These are phyloP conservation scores for Saturnispora sanitii DNA, from an alignment of 805 yeast species.

Conservation along the genomic window DNA sequence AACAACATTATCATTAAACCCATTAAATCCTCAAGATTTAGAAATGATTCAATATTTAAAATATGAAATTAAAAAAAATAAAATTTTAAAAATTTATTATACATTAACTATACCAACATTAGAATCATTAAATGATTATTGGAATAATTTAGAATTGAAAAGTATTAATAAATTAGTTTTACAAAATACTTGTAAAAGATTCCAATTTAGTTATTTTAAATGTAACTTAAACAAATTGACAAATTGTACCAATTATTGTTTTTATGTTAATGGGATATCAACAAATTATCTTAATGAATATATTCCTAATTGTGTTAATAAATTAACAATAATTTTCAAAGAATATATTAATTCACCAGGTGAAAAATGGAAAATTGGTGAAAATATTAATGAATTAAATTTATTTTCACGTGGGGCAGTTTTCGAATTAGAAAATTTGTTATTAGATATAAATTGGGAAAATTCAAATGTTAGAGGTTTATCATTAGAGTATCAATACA, in stretches of 20 bases:
- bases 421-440: slow-evolving; percentile 3
- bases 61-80: neutral
- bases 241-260: slow-evolving; percentile 1
- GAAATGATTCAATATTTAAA: slow-evolving; percentile 1
- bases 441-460: slow-evolving; percentile 5
- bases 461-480: slow-evolving; percentile 7
- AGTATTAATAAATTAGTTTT: slow-evolving; percentile 4
- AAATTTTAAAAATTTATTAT: slow-evolving; percentile 1
- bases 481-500: slow-evolving; percentile 7
- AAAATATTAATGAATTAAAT: slow-evolving; percentile 3
- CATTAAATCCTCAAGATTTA: slow-evolving; percentile 3
- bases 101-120: slow-evolving; percentile 6
- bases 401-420: slow-evolving; percentile 7
- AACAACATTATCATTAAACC: slow-evolving; percentile 6
- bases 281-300: slow-evolving; percentile 7
- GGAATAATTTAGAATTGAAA: slow-evolving; percentile 1
- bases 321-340: slow-evolving; percentile 6
- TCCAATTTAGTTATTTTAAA: slow-evolving; percentile 5
- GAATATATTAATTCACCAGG: slow-evolving; percentile 5
- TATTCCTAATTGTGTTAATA: slow-evolving; percentile 2
- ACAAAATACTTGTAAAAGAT: slow-evolving; percentile 6
- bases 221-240: neutral
- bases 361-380: neutral
- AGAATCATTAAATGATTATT: slow-evolving; percentile 4
- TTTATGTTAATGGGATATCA: slow-evolving; percentile 8